phyloP scores from a whole-genome alignment of 2,329 filamentous ascomycete genomes.

The Mollisiaceae sp. region DNA sequence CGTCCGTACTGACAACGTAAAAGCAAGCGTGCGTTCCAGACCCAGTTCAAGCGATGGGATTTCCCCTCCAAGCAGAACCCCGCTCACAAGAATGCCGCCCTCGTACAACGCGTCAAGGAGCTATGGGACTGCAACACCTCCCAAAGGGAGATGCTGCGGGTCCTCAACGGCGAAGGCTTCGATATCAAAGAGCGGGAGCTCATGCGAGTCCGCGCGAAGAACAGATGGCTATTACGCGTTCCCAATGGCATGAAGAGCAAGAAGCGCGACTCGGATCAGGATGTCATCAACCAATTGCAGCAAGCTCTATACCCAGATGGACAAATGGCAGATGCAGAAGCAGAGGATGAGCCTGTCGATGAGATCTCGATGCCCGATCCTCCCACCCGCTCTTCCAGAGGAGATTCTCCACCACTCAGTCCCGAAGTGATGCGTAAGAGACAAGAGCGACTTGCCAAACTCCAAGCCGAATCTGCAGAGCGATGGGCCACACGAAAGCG shows the following conservation, averaged over 20 bases:
- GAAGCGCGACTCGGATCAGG: constrained; percentile 42
- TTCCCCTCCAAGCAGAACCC: constrained; percentile 78
- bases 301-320: constrained; percentile 42
- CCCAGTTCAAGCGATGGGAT: constrained; percentile 77
- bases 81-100: constrained; percentile 69
- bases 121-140: constrained; percentile 77
- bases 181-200: constrained; percentile 74
- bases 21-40: constrained; percentile 78
- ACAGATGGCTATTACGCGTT: constrained; percentile 69
- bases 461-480: constrained; percentile 65
- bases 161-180: constrained; percentile 74
- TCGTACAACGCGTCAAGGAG: constrained; percentile 73
- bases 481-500: constrained; percentile 68
- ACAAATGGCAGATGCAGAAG: constrained; percentile 36
- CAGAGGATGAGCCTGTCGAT: constrained; percentile 37
- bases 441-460: constrained; percentile 56
- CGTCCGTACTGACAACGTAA: constrained; percentile 26
- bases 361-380: constrained; percentile 36
- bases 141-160: constrained; percentile 75
- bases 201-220: constrained; percentile 69
- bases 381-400: constrained; percentile 29
- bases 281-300: constrained; percentile 43
- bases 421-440: constrained; percentile 56
- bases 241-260: constrained; percentile 61
- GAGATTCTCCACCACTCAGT: constrained; percentile 45